Base-by-base conservation (phyloP, 768 basidiomycete genomes). In the Kwoniella dejecticola region DNA sequence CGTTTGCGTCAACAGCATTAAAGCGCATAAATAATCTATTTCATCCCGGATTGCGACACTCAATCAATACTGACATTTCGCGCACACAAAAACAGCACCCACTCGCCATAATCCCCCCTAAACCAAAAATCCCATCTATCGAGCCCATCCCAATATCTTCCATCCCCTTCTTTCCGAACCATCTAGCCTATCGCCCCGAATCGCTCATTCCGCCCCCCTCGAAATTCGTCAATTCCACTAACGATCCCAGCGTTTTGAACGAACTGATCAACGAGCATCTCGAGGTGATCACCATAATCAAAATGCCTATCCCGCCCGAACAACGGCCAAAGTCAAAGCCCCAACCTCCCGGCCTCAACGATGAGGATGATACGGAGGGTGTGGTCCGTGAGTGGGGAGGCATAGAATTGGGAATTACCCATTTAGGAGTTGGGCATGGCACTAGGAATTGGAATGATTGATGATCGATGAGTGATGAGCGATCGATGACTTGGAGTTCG, bases 131-230 rank as follows among this genome's bases (percentile, higher is more conserved):
- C 27, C 58, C 53, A 6, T 46, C 31, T 7, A 13, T 36, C 40
- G 36, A 49, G 13, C 66, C 71, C 23, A 58, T 63, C 24, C 69
- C 68, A 7, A 19, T 36, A 31, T 76, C 74, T 3, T 21, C 21
- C 6, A 49, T 76, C 2, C 64, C 63, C 12, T 73, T 48, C 44
- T 76, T 76, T 64, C 74, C 74, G 1, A 61, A 65, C 38, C 69
- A 73, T 31, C 64, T 72, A 21, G 71, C 74, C 0, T 76, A 76
- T 50, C 57, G 71, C 17, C 60, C 71, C 11, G 53, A 54, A 42
- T 56, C 68, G 4, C 50, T 70, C 24, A n/a, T 53, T 1, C 61
- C 71, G 6, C 67, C 64, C 1, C 66, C 67, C 15, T 31, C 66
- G 10, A 38, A 57, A 38, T 72, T 64, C 55, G 27, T 40, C 8